phyloP scores from a whole-genome alignment of 2,329 filamentous ascomycete species.

The Hymenoscyphus fructigenus region DNA sequence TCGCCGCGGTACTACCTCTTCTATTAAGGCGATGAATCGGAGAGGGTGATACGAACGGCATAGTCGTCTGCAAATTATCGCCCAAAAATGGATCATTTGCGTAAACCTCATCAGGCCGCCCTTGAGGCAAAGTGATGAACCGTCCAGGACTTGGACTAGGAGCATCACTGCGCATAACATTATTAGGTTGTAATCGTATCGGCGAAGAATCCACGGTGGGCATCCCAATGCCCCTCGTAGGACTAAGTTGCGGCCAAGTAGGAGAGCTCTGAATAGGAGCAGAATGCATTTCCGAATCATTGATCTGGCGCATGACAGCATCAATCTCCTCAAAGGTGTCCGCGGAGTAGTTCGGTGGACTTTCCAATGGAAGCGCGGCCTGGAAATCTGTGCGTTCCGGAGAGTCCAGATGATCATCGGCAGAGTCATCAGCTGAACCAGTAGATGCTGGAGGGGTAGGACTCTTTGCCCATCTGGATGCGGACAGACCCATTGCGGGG shows the following conservation, averaged over 20 bases:
- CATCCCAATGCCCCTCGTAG: constrained; percentile 41
- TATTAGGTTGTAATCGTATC: constrained; percentile 52
- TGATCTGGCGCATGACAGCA: constrained; percentile 84
- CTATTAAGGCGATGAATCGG: constrained; percentile 64
- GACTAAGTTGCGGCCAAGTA: constrained; percentile 48
- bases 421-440: constrained; percentile 20
- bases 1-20: constrained; percentile 65
- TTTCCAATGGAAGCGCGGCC: constrained; percentile 29
- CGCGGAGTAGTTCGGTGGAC: constrained; percentile 20
- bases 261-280: constrained; percentile 36
- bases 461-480: constrained; percentile 34
- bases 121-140: constrained; percentile 47
- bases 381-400: constrained; percentile 32
- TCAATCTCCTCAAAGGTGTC: constrained; percentile 80
- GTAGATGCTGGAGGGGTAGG: constrained; percentile 27
- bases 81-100: constrained; percentile 39
- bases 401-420: constrained; percentile 24
- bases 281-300: constrained; percentile 66
- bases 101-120: constrained; percentile 44
- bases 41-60: constrained; percentile 52
- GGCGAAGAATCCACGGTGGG: constrained; percentile 48
- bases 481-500: constrained; percentile 21
- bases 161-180: constrained; percentile 63
- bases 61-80: constrained; percentile 38
- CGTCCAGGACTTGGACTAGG: constrained; percentile 71